Evolutionary conservation across 106 monocot genomes (phyloP).

Genomic region (Ottelia alismoides): DNA sequence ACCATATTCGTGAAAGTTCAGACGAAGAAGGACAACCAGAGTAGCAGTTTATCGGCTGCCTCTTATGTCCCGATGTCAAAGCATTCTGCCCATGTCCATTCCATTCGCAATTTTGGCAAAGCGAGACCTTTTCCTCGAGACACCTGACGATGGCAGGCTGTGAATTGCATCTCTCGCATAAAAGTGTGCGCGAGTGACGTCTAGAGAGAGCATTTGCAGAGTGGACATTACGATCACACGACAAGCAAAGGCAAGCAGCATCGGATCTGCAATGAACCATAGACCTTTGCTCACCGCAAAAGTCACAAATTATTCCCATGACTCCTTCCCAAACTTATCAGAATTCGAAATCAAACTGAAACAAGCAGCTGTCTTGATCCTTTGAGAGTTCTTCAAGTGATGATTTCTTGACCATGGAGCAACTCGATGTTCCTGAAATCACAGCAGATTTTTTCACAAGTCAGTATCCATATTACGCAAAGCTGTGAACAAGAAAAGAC

Average conservation of each 20-base stretch:
- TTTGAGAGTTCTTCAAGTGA: no score
- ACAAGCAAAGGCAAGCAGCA: constrained; percentile 78
- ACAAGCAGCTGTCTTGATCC: no score
- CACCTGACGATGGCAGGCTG: constrained; percentile 65
- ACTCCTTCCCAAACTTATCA: constrained; percentile 4
- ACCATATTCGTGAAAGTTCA: constrained; percentile 79
- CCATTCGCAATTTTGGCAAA: constrained; percentile 85
- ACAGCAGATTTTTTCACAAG: no score
- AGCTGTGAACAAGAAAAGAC: no score
- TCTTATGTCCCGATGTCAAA: constrained; percentile 42
- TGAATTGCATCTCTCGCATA: constrained; percentile 59
- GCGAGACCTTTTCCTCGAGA: constrained; percentile 53
- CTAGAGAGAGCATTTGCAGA: constrained; percentile 81
- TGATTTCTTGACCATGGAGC: no score
- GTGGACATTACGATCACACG: constrained; percentile 83
- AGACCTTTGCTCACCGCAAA: constrained; percentile 67
- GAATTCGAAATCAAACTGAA: no score
- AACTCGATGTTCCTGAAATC: no score
- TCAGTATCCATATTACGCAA: no score
- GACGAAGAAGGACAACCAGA: constrained; percentile 75
- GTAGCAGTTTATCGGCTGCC: constrained; percentile 56
- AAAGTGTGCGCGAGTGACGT: constrained; percentile 70
- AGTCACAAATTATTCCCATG: constrained; percentile 75
- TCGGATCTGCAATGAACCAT: constrained; percentile 85
- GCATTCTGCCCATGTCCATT: constrained; percentile 22